Evolutionary conservation across 2,329 filamentous ascomycete species (phyloP).

Genomic region (Nakataea oryzae): DNA sequence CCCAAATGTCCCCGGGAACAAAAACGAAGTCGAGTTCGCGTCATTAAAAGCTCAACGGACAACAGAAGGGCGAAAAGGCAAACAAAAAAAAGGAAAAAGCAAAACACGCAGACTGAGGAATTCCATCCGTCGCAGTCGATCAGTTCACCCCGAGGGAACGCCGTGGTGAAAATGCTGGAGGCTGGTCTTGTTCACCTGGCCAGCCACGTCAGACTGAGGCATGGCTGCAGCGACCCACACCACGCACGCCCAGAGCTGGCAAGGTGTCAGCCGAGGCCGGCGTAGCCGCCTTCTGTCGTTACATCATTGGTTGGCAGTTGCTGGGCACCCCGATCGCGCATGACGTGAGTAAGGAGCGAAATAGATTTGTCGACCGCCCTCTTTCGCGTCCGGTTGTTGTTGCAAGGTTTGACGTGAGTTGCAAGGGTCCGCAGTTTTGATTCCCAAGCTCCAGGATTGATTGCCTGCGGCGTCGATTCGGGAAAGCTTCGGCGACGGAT

Average conservation of each 20-base stretch:
- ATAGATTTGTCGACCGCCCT: not conserved
- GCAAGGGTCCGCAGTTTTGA: not conserved
- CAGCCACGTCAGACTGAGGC: not conserved
- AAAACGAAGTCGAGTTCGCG: conserved; percentile 1
- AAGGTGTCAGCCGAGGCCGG: not conserved
- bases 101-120: not conserved
- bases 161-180: not conserved
- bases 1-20: not conserved
- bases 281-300: not conserved
- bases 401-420: too few relatives aligned
- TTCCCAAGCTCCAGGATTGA: not conserved
- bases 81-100: conserved; percentile 4
- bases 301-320: not conserved
- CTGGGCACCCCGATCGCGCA: not conserved
- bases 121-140: not conserved
- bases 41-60: not conserved
- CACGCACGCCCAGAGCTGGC: not conserved
- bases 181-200: not conserved
- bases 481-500: not conserved
- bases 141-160: not conserved
- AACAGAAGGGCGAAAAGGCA: not conserved
- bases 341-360: not conserved
- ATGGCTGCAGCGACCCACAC: not conserved
- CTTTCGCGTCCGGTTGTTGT: not conserved
- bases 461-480: not conserved